These are phyloP conservation scores for Austroboletus niveus DNA, from an alignment of 1,284 basidiomycete genomes.

Conservation along the genomic window DNA sequence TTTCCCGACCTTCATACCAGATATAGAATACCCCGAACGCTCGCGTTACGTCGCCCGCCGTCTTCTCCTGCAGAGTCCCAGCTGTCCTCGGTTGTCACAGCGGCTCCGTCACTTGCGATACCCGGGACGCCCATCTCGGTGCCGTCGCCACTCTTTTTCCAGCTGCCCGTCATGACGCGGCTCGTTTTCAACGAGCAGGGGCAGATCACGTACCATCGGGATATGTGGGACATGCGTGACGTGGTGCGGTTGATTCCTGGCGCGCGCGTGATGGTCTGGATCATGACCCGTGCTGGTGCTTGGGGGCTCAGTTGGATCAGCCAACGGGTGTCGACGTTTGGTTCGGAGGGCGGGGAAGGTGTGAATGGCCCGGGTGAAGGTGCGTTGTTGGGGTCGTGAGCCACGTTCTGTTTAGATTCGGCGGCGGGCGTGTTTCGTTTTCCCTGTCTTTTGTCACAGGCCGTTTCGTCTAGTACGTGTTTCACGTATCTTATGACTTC, in stretches of 20 bases:
- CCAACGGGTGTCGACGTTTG: conserved; percentile 15
- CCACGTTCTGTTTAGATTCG: conserved; percentile 10
- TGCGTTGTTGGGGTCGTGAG: conserved; percentile 15
- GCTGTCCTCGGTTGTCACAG: conserved; percentile 20
- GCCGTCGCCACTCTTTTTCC: conserved; percentile 69
- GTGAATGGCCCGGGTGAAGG: conserved; percentile 3
- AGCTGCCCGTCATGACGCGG: conserved; percentile 64
- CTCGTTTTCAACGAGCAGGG: conserved; percentile 75
- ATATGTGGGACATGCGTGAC: conserved; percentile 74
- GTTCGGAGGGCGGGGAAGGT: conserved; percentile 1
- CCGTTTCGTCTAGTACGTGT: conserved; percentile 1
- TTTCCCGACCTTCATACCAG: conserved; percentile 44
- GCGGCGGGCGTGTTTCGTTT: neutral
- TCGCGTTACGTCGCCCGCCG: conserved; percentile 37
- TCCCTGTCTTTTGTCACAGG: no score
- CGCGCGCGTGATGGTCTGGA: conserved; percentile 61
- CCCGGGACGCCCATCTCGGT: conserved; percentile 53
- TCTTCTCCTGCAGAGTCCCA: conserved; percentile 30
- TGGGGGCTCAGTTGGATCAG: conserved; percentile 47
- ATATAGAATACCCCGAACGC: conserved; percentile 21
- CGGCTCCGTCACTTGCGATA: conserved; percentile 46
- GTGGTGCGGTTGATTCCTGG: conserved; percentile 68
- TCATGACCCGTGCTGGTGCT: conserved; percentile 57
- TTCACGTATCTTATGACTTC: conserved; percentile 12
- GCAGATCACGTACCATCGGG: conserved; percentile 68